Evolutionary conservation across 257 asterid genomes (phyloP).

Genomic region (Misopates orontium): DNA sequence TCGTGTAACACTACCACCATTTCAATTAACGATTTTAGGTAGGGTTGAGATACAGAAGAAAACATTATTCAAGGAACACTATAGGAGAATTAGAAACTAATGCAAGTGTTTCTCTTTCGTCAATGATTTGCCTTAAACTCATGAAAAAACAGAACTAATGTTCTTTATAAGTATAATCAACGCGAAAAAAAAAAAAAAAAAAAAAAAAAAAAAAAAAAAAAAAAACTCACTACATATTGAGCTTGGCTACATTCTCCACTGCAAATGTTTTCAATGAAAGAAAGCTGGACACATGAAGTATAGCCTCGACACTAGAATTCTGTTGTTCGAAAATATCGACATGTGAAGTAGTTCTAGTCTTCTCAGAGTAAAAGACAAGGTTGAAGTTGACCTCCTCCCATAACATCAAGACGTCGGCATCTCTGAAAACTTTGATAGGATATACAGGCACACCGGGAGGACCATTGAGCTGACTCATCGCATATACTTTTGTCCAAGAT

Average conservation of each 20-base stretch:
- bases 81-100: too few species aligned
- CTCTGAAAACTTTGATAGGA: slow-evolving; percentile 28
- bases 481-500: slow-evolving; percentile 38
- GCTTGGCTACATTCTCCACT: not conserved
- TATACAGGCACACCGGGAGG: slow-evolving; percentile 16
- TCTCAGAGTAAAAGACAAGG: slow-evolving; percentile 31
- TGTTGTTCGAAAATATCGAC: not conserved
- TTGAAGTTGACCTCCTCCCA: slow-evolving; percentile 19
- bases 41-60: too few species aligned
- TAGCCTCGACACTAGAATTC: not conserved
- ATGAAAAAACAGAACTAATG: too few species aligned
- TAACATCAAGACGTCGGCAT: slow-evolving; percentile 3
- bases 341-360: slow-evolving; percentile 17
- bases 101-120: too few species aligned
- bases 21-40: too few species aligned
- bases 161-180: too few species aligned
- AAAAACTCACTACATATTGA: too few species aligned
- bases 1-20: too few species aligned
- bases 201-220: too few species aligned
- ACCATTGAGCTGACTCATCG: slow-evolving; percentile 22
- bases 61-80: too few species aligned
- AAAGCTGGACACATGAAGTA: slow-evolving; percentile 22
- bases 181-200: too few species aligned
- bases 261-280: slow-evolving; percentile 23
- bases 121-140: too few species aligned